Percentiles rank a stretch among this genome's conserved stretches.
These are phyloP conservation scores for Sarcodon aspratus DNA, from an alignment of 768 basidiomycete genomes.

Conservation along the genomic window DNA sequence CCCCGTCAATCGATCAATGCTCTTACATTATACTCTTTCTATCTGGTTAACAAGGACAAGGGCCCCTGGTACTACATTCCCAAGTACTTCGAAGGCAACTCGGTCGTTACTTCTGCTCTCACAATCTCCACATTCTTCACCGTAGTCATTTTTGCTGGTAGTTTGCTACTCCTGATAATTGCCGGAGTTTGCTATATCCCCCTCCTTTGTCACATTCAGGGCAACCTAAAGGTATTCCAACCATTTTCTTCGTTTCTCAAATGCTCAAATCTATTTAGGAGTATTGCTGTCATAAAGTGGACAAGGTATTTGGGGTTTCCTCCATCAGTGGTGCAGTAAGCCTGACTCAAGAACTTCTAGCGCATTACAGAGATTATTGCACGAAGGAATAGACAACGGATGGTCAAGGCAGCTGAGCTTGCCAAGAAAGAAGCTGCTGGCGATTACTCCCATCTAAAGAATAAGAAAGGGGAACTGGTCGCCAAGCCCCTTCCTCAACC, in stretches of 20 bases:
- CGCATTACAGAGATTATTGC: constrained; percentile 92
- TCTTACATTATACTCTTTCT: constrained; percentile 93
- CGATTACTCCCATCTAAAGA: constrained; percentile 85
- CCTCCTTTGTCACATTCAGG: constrained; percentile 90
- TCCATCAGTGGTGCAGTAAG: neutral
- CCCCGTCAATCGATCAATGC: constrained; percentile 97
- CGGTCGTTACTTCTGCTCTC: constrained; percentile 60
- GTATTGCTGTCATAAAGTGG: constrained; percentile 97
- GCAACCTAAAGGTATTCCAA: constrained; percentile 77
- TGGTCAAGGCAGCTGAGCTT: constrained; percentile 66
- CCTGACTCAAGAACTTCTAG: constrained; percentile 23
- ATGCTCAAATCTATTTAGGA: constrained; percentile 37
- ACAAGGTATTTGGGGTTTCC: constrained; percentile 52
- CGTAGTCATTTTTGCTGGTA: constrained; percentile 76
- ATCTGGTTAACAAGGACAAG: constrained; percentile 37
- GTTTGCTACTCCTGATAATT: constrained; percentile 66
- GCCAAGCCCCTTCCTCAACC: constrained; percentile 83
- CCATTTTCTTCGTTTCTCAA: neutral
- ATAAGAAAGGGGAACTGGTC: constrained; percentile 81
- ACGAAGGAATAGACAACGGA: constrained; percentile 78
- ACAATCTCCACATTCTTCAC: constrained; percentile 89
- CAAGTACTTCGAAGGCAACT: constrained; percentile 74
- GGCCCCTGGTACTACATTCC: constrained; percentile 56
- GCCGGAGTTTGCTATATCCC: constrained; percentile 89
- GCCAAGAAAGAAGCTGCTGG: constrained; percentile 89